These are phyloP conservation scores for Eucalyptus curtisii DNA, from an alignment of 345 rosid species.

Conservation along the genomic window DNA sequence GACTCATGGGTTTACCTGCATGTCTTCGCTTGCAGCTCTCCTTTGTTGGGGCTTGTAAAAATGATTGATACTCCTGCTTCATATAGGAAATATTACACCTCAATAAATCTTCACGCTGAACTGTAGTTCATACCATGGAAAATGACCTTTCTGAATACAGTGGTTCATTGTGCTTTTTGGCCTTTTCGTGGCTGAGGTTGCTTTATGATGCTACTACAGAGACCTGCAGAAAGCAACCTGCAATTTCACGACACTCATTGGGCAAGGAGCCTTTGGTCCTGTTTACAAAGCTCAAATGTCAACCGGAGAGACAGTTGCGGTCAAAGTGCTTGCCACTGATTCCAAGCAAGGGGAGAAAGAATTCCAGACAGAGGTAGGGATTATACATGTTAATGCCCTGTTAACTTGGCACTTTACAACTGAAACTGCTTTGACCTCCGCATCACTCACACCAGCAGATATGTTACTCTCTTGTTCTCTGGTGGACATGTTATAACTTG, in stretches of 20 bases:
- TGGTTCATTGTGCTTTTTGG: neutral
- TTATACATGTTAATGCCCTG: neutral
- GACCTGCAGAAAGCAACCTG: conserved; percentile 92
- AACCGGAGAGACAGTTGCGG: conserved; percentile 86
- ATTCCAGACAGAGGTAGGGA: conserved; percentile 87
- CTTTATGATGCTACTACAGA: conserved; percentile 25
- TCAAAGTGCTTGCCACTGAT: conserved; percentile 90
- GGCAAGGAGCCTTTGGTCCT: conserved; percentile 98
- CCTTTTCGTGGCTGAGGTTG: neutral
- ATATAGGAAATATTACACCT: neutral
- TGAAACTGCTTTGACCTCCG: neutral
- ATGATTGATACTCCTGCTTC: neutral
- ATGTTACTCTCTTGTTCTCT: neutral
- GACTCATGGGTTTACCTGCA: neutral
- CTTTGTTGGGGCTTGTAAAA: neutral
- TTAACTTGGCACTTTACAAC: neutral
- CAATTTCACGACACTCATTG: conserved; percentile 83
- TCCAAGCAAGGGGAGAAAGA: conserved; percentile 99
- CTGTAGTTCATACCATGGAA: neutral
- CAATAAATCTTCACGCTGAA: neutral
- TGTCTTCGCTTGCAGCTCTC: neutral
- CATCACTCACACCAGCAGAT: neutral
- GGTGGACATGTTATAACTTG: neutral
- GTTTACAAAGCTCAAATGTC: conserved; percentile 98
- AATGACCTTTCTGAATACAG: neutral